phyloP scores from a whole-genome alignment of 2,329 filamentous ascomycete species.

The Beauveria brongniartii region DNA sequence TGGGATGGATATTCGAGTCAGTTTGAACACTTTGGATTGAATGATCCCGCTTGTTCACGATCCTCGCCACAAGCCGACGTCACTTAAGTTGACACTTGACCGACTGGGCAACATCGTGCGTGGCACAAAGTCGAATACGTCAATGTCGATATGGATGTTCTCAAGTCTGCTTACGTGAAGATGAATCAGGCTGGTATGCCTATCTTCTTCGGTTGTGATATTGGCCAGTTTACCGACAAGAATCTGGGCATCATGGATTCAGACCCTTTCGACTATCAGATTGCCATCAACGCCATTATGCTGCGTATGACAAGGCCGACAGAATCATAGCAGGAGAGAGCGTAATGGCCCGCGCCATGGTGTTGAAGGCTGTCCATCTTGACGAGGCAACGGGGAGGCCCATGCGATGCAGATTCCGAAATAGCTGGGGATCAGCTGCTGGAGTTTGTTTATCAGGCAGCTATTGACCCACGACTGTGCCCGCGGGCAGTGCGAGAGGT shows the following conservation, averaged over 20 bases:
- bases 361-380: conserved; percentile 77
- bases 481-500: conserved; percentile 60
- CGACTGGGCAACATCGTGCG: conserved; percentile 76
- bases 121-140: conserved; percentile 69
- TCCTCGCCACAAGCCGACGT: conserved; percentile 66
- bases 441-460: conserved; percentile 82
- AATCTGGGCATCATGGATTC: conserved; percentile 71
- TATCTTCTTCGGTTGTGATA: conserved; percentile 84
- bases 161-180: conserved; percentile 65
- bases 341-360: conserved; percentile 89
- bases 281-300: conserved; percentile 73
- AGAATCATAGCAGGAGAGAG: conserved; percentile 66
- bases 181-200: conserved; percentile 74
- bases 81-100: conserved; percentile 61
- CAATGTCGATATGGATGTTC: conserved; percentile 65
- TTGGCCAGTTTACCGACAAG: conserved; percentile 70
- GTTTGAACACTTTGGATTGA: conserved; percentile 51
- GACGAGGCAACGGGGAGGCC: conserved; percentile 53
- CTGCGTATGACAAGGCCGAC: conserved; percentile 68
- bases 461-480: conserved; percentile 66
- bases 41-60: conserved; percentile 83
- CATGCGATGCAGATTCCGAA: conserved; percentile 79
- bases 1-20: conserved; percentile 49
- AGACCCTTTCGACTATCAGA: conserved; percentile 66
- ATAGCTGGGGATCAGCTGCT: conserved; percentile 65